Conservation (phyloP, 208 protist genomes). For the Phytomonas sp. region DNA sequence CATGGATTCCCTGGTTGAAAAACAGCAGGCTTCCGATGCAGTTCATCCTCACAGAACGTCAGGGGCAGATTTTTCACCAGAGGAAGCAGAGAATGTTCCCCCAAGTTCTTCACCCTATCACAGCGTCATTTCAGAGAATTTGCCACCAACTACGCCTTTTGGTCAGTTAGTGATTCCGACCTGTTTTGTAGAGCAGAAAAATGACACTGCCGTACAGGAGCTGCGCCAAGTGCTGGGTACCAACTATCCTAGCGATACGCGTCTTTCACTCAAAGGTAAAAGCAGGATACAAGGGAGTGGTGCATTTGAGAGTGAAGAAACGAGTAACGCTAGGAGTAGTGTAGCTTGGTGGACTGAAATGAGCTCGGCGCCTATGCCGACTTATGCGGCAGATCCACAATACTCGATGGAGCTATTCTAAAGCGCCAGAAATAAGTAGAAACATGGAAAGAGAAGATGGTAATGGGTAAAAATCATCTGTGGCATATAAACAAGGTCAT, state of each 20-base stretch:
- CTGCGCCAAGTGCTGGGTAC: constrained; percentile 77
- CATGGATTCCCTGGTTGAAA: neutral
- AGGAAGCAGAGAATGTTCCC: neutral
- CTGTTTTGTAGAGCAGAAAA: constrained; percentile 85
- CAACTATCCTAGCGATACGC: constrained; percentile 53
- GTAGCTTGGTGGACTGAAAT: constrained; percentile 81
- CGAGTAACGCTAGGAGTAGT: constrained; percentile 18
- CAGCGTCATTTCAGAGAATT: neutral
- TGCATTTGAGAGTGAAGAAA: constrained; percentile 13
- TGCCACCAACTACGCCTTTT: constrained; percentile 55
- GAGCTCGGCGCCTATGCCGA: constrained; percentile 70
- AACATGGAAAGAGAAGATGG: neutral
- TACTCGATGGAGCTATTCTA: constrained; percentile 90
- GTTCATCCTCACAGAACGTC: neutral
- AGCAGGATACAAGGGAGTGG: constrained; percentile 33
- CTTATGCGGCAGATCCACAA: constrained; percentile 75
- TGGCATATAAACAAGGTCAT: neutral
- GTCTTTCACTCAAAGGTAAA: constrained; percentile 30
- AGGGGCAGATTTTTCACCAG: neutral
- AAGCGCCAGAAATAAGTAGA: neutral
- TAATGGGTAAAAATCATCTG: neutral
- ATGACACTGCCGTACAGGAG: constrained; percentile 80
- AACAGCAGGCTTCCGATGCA: neutral
- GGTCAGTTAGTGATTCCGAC: constrained; percentile 68
- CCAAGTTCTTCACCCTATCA: neutral